phyloP scores from a whole-genome alignment of 257 asterid species.

The Marsdenia floribunda region DNA sequence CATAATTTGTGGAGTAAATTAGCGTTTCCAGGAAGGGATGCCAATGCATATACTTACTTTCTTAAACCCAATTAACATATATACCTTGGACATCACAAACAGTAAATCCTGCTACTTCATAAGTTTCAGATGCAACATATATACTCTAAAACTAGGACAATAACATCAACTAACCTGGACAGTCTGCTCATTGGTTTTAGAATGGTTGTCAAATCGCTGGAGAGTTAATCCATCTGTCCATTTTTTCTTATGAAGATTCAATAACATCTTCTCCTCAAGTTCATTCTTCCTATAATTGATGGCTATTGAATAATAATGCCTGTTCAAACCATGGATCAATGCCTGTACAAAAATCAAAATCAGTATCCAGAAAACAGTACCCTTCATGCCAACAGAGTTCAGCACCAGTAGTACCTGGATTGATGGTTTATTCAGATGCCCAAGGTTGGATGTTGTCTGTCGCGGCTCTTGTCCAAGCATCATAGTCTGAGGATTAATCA shows the following conservation, averaged over 20 bases:
- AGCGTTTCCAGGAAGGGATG: too few relatives aligned
- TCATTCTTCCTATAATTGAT: slow-evolving; percentile 93
- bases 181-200: slow-evolving; percentile 93
- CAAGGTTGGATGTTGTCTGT: slow-evolving; percentile 94
- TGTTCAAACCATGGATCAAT: slow-evolving; percentile 86
- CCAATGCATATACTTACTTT: too few relatives aligned
- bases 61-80: too few relatives aligned
- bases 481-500: slow-evolving; percentile 97
- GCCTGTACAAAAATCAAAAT: slow-evolving; percentile 45
- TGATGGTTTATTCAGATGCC: slow-evolving; percentile 94
- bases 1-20: too few relatives aligned
- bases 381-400: not conserved
- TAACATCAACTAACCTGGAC: slow-evolving; percentile 50
- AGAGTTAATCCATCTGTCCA: slow-evolving; percentile 95
- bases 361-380: not conserved
- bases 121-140: not conserved
- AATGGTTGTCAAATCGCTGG: slow-evolving; percentile 82
- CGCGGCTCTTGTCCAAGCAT: slow-evolving; percentile 99
- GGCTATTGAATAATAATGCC: slow-evolving; percentile 96
- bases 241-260: slow-evolving; percentile 92
- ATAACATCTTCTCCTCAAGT: slow-evolving; percentile 97
- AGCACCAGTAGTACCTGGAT: slow-evolving; percentile 49
- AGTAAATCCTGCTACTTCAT: not conserved
- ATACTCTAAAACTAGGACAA: not conserved
- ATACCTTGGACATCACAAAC: not conserved